Evolutionary conservation across 768 basidiomycete species (phyloP).

Genomic region (Myochromella boudieri): DNA sequence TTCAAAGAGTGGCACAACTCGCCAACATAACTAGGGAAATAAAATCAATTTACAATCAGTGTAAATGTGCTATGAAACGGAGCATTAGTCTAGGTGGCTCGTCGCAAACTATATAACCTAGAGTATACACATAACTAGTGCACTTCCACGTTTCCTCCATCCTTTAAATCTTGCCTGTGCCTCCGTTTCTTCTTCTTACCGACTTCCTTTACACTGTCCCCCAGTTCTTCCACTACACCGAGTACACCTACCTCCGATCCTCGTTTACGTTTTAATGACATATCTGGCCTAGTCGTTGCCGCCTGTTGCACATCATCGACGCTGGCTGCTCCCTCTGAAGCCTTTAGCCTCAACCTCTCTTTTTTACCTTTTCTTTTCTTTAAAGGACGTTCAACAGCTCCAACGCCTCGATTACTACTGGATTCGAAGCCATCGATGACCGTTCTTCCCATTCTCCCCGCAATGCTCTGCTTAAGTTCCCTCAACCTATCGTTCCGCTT

Average conservation of each 20-base stretch:
- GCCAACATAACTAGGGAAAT: no score
- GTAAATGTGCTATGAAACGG: no score
- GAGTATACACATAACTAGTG: no score
- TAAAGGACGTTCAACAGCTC: slow-evolving; percentile 23
- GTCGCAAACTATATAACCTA: no score
- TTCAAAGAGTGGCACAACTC: no score
- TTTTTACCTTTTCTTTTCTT: slow-evolving; percentile 75
- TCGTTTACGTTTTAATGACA: slow-evolving; percentile 17
- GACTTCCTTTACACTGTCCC: slow-evolving; percentile 37
- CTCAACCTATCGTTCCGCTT: slow-evolving; percentile 62
- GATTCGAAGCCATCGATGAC: slow-evolving; percentile 17
- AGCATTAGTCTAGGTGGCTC: no score
- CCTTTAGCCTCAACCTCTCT: slow-evolving; percentile 57
- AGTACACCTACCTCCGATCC: slow-evolving; percentile 19
- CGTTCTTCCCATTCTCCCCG: slow-evolving; percentile 36
- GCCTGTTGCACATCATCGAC: slow-evolving; percentile 15
- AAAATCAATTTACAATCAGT: no score
- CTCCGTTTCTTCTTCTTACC: slow-evolving; percentile 32
- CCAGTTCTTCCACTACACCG: slow-evolving; percentile 40
- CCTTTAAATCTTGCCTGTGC: slow-evolving; percentile 16
- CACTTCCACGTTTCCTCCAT: no score
- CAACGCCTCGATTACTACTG: slow-evolving; percentile 18
- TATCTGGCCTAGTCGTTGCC: slow-evolving; percentile 2
- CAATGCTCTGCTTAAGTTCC: slow-evolving; percentile 69
- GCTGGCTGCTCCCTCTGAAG: slow-evolving; percentile 22